phyloP scores from a whole-genome alignment of 345 rosid genomes.

The Arabidopsis thaliana region TAIR10.1 NC_003076.8:25848001-25848500 shows the following conservation, averaged over 20 bases:
- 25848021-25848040: background rate
- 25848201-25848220: background rate
- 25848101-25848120: background rate
- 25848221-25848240: background rate
- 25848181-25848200: background rate
- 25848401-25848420: background rate
- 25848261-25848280: background rate
- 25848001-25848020: background rate
- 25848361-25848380: background rate
- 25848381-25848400: background rate
- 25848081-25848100: background rate
- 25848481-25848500: background rate
- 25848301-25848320: background rate
- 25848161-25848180: background rate
- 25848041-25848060: background rate
- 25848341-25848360: conserved; percentile 1
- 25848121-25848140: too few relatives aligned
- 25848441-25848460: conserved; percentile 15
- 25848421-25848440: conserved; percentile 2
- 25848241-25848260: background rate
- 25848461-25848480: background rate
- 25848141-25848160: too few relatives aligned
- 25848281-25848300: background rate
- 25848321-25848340: background rate
- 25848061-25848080: background rate